These are phyloP conservation scores for Auricularia cornea DNA, from an alignment of 768 basidiomycete genomes.

Conservation along the genomic window DNA sequence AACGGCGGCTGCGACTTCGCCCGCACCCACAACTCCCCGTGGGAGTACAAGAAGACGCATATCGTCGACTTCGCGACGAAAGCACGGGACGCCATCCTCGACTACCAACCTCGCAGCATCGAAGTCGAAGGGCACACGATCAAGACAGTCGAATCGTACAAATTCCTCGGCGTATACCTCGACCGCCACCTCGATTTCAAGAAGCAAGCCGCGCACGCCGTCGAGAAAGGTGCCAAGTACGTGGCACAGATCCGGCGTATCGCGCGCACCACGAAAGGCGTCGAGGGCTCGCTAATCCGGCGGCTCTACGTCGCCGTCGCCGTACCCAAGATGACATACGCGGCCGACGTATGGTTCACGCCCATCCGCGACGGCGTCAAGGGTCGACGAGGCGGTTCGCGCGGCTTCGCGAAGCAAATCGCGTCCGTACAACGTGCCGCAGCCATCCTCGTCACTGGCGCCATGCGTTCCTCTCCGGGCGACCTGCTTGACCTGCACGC, in stretches of 20 bases:
- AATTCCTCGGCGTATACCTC: constrained; percentile 11
- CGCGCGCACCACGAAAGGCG: too few species aligned
- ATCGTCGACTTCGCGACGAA: constrained; percentile 18
- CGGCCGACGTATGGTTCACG: too few species aligned
- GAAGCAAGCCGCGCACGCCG: constrained; percentile 7
- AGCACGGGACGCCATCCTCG: too few species aligned
- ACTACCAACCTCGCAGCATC: constrained; percentile 17
- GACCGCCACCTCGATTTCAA: constrained; percentile 10
- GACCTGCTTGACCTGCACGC: constrained; percentile 17
- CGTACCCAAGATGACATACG: too few species aligned
- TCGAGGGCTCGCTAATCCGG: too few species aligned
- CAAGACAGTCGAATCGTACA: not conserved
- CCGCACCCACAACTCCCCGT: constrained; percentile 17
- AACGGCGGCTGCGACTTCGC: constrained; percentile 13
- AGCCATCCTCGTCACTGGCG: constrained; percentile 14
- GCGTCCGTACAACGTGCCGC: constrained; percentile 17
- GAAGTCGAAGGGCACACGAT: constrained; percentile 21
- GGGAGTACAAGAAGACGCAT: constrained; percentile 24
- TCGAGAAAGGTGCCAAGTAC: not conserved
- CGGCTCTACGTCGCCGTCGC: too few species aligned
- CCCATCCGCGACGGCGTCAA: too few species aligned
- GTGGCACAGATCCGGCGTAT: too few species aligned
- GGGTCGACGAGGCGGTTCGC: not conserved
- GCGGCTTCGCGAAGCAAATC: constrained; percentile 6
- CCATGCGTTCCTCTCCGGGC: constrained; percentile 14